phyloP scores from a whole-genome alignment of 495 filamentous ascomycete species.

The Durotheca rogersii region DNA sequence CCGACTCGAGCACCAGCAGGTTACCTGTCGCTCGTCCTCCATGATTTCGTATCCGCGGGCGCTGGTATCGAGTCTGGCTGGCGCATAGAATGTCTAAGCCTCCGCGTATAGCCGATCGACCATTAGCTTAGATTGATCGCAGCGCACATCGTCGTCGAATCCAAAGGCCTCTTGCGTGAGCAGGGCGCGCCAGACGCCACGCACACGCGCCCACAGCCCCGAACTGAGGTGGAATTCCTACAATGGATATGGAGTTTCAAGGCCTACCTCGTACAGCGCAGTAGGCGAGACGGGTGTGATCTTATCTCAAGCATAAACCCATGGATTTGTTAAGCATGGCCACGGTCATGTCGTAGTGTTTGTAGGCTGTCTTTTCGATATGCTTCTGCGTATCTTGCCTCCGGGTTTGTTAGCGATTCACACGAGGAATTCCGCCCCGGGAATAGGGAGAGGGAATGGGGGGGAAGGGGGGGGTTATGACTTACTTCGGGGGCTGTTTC shows the following conservation, averaged over 20 bases:
- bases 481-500: slow-evolving; percentile 6
- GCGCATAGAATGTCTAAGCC: slow-evolving; percentile 21
- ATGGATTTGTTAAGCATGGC: slow-evolving; percentile 72
- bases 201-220: background rate
- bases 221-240: slow-evolving; percentile 22
- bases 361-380: slow-evolving; percentile 37
- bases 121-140: slow-evolving; percentile 10
- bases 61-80: slow-evolving; percentile 7
- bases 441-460: no score
- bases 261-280: background rate
- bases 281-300: background rate
- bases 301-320: slow-evolving; percentile 65
- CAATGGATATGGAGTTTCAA: slow-evolving; percentile 1
- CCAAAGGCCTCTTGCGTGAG: slow-evolving; percentile 23
- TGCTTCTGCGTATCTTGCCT: slow-evolving; percentile 11
- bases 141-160: slow-evolving; percentile 17
- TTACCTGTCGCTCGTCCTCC: background rate
- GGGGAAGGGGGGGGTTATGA: background rate
- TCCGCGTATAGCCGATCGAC: slow-evolving; percentile 28
- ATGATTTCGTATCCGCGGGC: slow-evolving; percentile 1
- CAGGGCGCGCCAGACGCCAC: slow-evolving; percentile 17
- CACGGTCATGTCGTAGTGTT: slow-evolving; percentile 66
- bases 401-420: slow-evolving; percentile 2
- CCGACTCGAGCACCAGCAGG: slow-evolving; percentile 10
- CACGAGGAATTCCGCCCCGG: background rate